Evolutionary conservation across 352 stramenopile genomes (phyloP).

Genomic region (Globisporangium cederbergense): DNA sequence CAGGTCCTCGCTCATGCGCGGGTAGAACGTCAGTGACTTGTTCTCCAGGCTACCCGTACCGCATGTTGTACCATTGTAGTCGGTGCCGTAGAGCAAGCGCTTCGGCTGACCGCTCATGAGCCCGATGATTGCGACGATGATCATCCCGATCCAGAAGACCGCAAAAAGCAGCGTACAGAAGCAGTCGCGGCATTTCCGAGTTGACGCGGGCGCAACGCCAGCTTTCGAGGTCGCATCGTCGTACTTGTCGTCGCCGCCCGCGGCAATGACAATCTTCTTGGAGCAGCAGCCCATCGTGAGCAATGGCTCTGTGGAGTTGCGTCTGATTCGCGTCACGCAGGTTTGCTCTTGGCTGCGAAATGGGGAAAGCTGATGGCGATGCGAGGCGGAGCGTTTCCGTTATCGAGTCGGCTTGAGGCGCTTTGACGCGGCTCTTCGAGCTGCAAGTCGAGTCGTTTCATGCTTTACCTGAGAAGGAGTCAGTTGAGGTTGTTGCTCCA

Average conservation of each 20-base stretch:
- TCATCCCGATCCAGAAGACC: constrained; percentile 77
- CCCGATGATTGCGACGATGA: constrained; percentile 49
- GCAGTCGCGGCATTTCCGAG: constrained; percentile 66
- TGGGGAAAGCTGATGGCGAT: background rate
- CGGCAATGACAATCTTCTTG: constrained; percentile 43
- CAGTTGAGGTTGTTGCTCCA: background rate
- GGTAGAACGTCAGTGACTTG: constrained; percentile 61
- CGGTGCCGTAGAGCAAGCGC: constrained; percentile 62
- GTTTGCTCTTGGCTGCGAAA: background rate
- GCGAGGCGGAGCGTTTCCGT: background rate
- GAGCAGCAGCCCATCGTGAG: constrained; percentile 62
- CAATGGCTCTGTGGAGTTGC: background rate
- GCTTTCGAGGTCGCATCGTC: constrained; percentile 20
- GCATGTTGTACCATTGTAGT: constrained; percentile 77
- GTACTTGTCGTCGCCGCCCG: constrained; percentile 17
- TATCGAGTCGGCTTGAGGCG: background rate
- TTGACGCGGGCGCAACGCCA: constrained; percentile 48
- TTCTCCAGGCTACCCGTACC: constrained; percentile 36
- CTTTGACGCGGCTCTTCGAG: background rate
- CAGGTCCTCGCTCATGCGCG: constrained; percentile 73
- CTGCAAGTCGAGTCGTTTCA: background rate
- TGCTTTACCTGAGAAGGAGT: background rate
- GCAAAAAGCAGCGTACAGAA: constrained; percentile 64
- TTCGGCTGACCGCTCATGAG: constrained; percentile 64
- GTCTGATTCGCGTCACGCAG: background rate